Conservation (phyloP, 345 rosid genomes). For the Moricandia moricandioides region DNA sequence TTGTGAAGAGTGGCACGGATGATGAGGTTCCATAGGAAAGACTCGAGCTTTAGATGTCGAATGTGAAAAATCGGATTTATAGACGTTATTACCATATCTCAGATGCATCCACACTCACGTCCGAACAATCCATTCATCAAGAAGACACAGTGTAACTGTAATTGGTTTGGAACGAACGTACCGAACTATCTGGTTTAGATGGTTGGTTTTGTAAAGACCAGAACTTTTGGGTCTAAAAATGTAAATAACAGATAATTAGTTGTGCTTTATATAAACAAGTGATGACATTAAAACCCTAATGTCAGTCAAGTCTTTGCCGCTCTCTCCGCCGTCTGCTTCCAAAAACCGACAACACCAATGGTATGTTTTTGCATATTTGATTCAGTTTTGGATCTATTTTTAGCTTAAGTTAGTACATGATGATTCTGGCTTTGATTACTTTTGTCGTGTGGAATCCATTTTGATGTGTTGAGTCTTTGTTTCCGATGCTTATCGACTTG, state of each 20-base stretch:
- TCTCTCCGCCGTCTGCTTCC: slow-evolving; percentile 25
- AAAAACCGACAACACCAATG: slow-evolving; percentile 17
- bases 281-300: slow-evolving; percentile 21
- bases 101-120: not conserved
- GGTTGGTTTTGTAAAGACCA: not conserved
- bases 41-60: slow-evolving; percentile 41
- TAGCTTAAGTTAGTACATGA: not conserved
- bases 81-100: slow-evolving; percentile 1
- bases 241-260: not conserved
- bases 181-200: slow-evolving; percentile 1
- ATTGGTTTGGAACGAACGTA: slow-evolving; percentile 6
- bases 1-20: slow-evolving; percentile 37
- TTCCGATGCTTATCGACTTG: not conserved
- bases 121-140: too few relatives aligned
- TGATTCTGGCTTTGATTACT: not conserved
- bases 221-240: slow-evolving; percentile 13
- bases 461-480: too few relatives aligned
- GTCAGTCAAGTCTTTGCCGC: slow-evolving; percentile 3
- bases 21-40: slow-evolving; percentile 52
- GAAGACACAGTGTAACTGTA: not conserved
- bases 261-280: slow-evolving; percentile 1
- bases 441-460: not conserved
- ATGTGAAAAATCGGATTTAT: slow-evolving; percentile 44
- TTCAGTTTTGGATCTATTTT: not conserved
- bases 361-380: not conserved